Base-by-base conservation (phyloP, 805 yeast genomes). In the Saccharomyces jurei region DNA sequence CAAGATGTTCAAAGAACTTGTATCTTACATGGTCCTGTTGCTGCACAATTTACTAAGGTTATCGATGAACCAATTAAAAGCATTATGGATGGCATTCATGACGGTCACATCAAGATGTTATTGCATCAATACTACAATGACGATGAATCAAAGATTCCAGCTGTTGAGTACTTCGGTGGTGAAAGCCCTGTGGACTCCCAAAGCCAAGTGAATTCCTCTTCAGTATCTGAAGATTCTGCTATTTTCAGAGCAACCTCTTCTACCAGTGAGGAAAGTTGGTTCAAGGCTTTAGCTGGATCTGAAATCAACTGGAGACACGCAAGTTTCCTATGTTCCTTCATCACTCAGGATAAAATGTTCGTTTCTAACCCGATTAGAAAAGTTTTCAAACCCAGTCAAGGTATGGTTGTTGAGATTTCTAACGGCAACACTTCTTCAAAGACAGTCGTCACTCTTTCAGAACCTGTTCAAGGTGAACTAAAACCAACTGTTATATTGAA, bases 1-100 rank as follows among this genome's bases (percentile, higher is more conserved):
- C 89, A 87, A 66, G 99, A 94, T 71, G 98, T 94, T 58, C 91
- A 91, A 74, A 87, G 99, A 80, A 92, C 97, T n/a, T 95, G 99
- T 87, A 90, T 94, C 63, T 81, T 94, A 67, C 97, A 90, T 66
- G 98, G 99, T 64, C 99, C 99, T 52, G 98, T 94, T 62, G 96
- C 99, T 64, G 97, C 96, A 64, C 90, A 85, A 74, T 91, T 77
- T 78, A 84, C 97, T 64, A 87, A 80, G 66, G 77, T 79, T 68
- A 94, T 88, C 57, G 84, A 94, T 69, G 97, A 89, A 76, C 98
- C 99, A 65, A 88, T 94, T 68, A 84, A 87, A 73, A 87, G 86
- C 48, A 90, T 94, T 63, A 75, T 94, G 75, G 97, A 92, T 69
- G 76, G 80, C 62, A 85, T 94, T 58, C 97, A 94, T 67, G 83